Percentiles rank a stretch among this genome's conserved stretches.
phyloP scores from a whole-genome alignment of 345 rosid genomes.

The Sonneratia alba region DNA sequence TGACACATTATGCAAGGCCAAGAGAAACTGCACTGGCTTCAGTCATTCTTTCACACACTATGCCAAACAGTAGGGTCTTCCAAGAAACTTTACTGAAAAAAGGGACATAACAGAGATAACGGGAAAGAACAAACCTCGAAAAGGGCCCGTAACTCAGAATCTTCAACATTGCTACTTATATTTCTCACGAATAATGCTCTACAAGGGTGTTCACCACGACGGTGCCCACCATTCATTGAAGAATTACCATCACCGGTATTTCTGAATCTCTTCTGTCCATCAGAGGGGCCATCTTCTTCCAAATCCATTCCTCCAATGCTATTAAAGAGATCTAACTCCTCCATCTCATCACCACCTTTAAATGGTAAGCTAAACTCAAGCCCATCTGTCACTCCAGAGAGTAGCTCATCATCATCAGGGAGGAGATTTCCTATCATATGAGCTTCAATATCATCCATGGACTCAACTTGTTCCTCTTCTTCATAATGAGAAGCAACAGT shows the following conservation, averaged over 20 bases:
- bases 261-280: slow-evolving; percentile 19
- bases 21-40: not conserved
- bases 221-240: slow-evolving; percentile 28
- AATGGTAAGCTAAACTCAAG: slow-evolving; percentile 16
- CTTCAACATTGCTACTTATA: slow-evolving; percentile 41
- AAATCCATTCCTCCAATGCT: slow-evolving; percentile 68
- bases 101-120: not conserved
- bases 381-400: slow-evolving; percentile 46
- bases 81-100: not conserved
- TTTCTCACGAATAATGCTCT: slow-evolving; percentile 53
- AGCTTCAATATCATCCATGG: slow-evolving; percentile 54
- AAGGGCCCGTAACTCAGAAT: slow-evolving; percentile 41
- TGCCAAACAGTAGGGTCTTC: not conserved
- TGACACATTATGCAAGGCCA: not conserved
- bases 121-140: slow-evolving; percentile 35
- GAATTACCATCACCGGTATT: slow-evolving; percentile 18
- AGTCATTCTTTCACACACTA: not conserved
- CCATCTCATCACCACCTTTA: slow-evolving; percentile 33
- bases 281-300: slow-evolving; percentile 31
- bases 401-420: slow-evolving; percentile 55
- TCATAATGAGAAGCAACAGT: slow-evolving; percentile 28
- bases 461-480: slow-evolving; percentile 40
- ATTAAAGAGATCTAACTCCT: slow-evolving; percentile 45
- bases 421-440: slow-evolving; percentile 66
- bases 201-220: slow-evolving; percentile 34